A percentile compares a stretch with the other conserved stretches of the same genome.
Conservation (phyloP, 176 grass and related monocot genomes). For the Triticum monococcum region DNA sequence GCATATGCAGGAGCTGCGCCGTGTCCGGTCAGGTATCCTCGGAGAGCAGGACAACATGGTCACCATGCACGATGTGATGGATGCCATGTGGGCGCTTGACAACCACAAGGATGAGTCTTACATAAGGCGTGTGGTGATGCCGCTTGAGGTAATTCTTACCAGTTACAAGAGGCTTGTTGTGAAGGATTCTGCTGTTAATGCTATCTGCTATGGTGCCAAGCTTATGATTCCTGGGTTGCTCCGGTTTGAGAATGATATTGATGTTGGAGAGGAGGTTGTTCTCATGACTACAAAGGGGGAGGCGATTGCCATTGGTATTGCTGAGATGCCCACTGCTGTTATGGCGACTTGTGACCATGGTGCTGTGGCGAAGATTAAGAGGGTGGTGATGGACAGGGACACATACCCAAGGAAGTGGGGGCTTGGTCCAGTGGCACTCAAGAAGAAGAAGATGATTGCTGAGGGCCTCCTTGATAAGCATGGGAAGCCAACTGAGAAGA, state of each 20-base stretch:
- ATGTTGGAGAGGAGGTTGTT: constrained; percentile 76
- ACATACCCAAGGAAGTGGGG: constrained; percentile 96
- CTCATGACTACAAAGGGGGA: constrained; percentile 93
- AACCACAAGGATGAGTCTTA: constrained; percentile 75
- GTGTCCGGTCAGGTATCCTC: constrained; percentile 72
- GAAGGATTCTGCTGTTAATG: constrained; percentile 91
- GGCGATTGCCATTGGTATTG: constrained; percentile 81
- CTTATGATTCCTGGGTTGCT: constrained; percentile 91
- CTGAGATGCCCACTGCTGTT: constrained; percentile 89
- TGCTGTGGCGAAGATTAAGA: constrained; percentile 72
- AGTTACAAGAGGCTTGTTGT: constrained; percentile 95
- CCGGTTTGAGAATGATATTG: constrained; percentile 84
- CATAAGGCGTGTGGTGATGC: constrained; percentile 80
- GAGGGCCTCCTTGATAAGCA: constrained; percentile 83
- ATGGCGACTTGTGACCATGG: constrained; percentile 97
- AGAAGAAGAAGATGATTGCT: constrained; percentile 84
- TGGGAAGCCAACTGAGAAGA: constrained; percentile 87
- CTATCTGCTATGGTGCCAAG: constrained; percentile 94
- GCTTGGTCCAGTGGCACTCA: constrained; percentile 67
- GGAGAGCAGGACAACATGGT: constrained; percentile 91
- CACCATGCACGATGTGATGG: constrained; percentile 93
- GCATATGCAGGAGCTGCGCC: constrained; percentile 93
- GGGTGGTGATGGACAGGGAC: constrained; percentile 97
- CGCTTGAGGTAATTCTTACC: constrained; percentile 70
- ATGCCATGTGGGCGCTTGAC: constrained; percentile 72